Percentiles rank a stretch among this genome's conserved stretches.
Conservation (phyloP, 306 rosid genomes). For the Mimosa pudica region DNA sequence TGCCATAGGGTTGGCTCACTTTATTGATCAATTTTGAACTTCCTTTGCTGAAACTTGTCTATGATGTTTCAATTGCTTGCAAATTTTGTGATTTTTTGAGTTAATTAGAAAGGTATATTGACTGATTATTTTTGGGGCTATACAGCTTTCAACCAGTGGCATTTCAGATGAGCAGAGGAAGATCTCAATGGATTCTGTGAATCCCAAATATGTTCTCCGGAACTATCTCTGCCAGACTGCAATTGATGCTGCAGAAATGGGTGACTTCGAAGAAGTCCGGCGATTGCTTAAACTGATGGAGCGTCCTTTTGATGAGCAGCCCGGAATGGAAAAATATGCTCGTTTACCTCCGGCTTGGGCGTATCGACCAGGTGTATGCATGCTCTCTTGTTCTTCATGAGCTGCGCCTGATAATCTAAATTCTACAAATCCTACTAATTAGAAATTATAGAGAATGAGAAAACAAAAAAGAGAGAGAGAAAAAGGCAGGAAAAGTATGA, state of each 20-base stretch:
- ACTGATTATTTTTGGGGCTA: slow-evolving; percentile 36
- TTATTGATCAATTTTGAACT: neutral
- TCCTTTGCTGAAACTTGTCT: slow-evolving; percentile 3
- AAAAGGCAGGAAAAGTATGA: neutral
- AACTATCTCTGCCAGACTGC: slow-evolving; percentile 97
- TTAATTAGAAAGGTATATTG: slow-evolving; percentile 11
- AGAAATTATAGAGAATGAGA: slow-evolving; percentile 1
- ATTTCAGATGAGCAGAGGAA: slow-evolving; percentile 82
- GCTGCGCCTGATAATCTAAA: slow-evolving; percentile 29
- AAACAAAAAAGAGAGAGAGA: neutral
- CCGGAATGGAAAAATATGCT: slow-evolving; percentile 98
- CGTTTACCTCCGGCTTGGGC: slow-evolving; percentile 99
- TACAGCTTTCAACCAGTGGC: slow-evolving; percentile 79
- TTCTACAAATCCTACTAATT: slow-evolving; percentile 25
- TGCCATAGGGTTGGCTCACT: neutral
- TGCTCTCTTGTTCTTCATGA: slow-evolving; percentile 99
- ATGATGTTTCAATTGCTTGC: neutral
- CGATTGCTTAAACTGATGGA: slow-evolving; percentile 84
- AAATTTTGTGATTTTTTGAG: neutral
- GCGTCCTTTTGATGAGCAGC: slow-evolving; percentile 91
- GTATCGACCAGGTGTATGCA: slow-evolving; percentile 94
- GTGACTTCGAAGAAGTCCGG: slow-evolving; percentile 81
- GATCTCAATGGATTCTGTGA: slow-evolving; percentile 74
- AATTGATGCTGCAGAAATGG: slow-evolving; percentile 92
- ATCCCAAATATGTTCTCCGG: slow-evolving; percentile 88